Conservation (phyloP, 176 grass and related monocot genomes). For the Aegilops bicornis region DNA sequence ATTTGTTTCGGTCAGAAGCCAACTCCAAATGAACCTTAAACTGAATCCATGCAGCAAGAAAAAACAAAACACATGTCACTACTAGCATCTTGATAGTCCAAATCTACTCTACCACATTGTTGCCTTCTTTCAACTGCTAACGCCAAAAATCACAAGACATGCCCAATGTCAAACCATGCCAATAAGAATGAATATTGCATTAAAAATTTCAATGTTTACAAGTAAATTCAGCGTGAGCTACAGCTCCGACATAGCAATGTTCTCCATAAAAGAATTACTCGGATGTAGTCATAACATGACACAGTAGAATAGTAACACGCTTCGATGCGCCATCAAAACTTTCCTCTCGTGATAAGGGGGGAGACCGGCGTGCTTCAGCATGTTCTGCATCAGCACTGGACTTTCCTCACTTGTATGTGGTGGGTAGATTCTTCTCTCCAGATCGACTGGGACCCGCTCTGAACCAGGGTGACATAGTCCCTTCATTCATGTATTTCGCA, state of each 20-base stretch:
- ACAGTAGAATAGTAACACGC: slow-evolving; percentile 30
- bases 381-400: slow-evolving; percentile 31
- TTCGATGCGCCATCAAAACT: slow-evolving; percentile 41
- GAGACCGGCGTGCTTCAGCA: not conserved
- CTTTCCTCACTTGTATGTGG: slow-evolving; percentile 92
- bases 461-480: slow-evolving; percentile 92
- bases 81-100: not conserved
- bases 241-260: slow-evolving; percentile 20
- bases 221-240: slow-evolving; percentile 29
- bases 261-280: slow-evolving; percentile 20
- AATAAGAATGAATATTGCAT: slow-evolving; percentile 33
- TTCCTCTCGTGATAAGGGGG: not conserved
- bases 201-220: slow-evolving; percentile 18
- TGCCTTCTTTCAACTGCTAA: not conserved
- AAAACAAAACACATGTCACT: not conserved
- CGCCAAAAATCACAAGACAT: not conserved
- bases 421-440: slow-evolving; percentile 92
- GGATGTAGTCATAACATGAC: not conserved
- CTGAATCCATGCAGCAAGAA: not conserved
- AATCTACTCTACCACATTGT: not conserved
- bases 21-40: not conserved
- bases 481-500: slow-evolving; percentile 53
- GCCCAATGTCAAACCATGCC: not conserved
- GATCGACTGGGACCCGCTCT: slow-evolving; percentile 87
- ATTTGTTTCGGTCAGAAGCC: no score